A percentile compares a stretch with the other conserved stretches of the same genome.
Evolutionary conservation across 2,329 filamentous ascomycete genomes (phyloP).

Genomic region (Penicillium sp.): DNA sequence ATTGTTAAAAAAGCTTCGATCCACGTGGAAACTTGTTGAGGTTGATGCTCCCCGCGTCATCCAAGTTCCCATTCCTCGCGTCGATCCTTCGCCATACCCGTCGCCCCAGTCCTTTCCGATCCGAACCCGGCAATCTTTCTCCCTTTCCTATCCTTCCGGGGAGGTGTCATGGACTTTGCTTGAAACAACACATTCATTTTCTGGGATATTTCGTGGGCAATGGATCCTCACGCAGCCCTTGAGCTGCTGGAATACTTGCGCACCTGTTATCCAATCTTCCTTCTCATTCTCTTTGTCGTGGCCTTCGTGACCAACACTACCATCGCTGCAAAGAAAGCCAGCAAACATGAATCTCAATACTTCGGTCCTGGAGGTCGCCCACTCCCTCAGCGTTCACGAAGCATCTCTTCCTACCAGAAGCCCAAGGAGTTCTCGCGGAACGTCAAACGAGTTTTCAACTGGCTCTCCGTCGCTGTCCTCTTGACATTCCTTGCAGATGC

Average conservation of each 20-base stretch:
- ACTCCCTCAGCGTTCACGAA: constrained; percentile 65
- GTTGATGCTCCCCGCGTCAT: constrained; percentile 2
- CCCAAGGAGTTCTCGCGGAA: constrained; percentile 61
- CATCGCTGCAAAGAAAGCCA: constrained; percentile 50
- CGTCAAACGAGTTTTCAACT: constrained; percentile 72
- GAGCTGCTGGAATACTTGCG: constrained; percentile 51
- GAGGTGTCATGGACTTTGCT: constrained; percentile 36
- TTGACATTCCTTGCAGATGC: constrained; percentile 75
- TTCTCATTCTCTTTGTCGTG: constrained; percentile 63
- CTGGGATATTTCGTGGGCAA: constrained; percentile 20
- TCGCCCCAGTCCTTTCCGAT: constrained; percentile 26
- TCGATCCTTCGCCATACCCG: constrained; percentile 23
- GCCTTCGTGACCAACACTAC: constrained; percentile 64
- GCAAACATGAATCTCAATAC: constrained; percentile 49
- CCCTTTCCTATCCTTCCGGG: constrained; percentile 9
- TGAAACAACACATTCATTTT: constrained; percentile 15
- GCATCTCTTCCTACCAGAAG: constrained; percentile 50
- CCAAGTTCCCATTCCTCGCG: constrained; percentile 7
- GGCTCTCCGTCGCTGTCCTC: constrained; percentile 68
- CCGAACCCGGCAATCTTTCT: constrained; percentile 11
- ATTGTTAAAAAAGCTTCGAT: not conserved
- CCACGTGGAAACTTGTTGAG: constrained; percentile 8
- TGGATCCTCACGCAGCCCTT: constrained; percentile 43
- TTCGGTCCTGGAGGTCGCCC: constrained; percentile 87
- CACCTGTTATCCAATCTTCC: constrained; percentile 62